These are phyloP conservation scores for Euphorbia schlechtendalii DNA, from an alignment of 441 rosid species.

Conservation along the genomic window DNA sequence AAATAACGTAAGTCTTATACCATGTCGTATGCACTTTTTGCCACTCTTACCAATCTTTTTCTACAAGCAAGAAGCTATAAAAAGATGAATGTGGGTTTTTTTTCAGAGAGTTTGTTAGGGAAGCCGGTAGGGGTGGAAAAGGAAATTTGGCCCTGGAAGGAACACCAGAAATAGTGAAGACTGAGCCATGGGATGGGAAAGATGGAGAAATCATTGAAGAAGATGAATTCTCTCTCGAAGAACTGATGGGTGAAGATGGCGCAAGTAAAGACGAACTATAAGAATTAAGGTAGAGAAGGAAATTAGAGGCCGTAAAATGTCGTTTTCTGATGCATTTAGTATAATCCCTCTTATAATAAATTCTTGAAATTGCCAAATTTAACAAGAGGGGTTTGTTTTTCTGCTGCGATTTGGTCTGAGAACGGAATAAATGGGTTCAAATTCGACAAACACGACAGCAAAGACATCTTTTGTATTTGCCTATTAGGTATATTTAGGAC, in stretches of 20 bases:
- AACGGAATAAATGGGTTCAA: no score
- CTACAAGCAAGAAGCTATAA: slow-evolving; percentile 3
- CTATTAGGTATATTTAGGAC: no score
- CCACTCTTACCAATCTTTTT: neutral
- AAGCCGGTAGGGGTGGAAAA: slow-evolving; percentile 88
- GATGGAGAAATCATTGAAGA: slow-evolving; percentile 83
- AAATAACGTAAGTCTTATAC: slow-evolving; percentile 52
- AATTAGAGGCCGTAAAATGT: neutral
- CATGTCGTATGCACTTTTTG: neutral
- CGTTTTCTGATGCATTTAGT: no score
- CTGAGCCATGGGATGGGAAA: slow-evolving; percentile 92
- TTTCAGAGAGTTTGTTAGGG: slow-evolving; percentile 83
- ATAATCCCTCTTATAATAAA: no score
- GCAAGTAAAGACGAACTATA: slow-evolving; percentile 27
- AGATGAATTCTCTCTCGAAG: slow-evolving; percentile 97
- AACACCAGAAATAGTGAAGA: slow-evolving; percentile 42
- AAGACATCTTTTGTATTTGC: no score
- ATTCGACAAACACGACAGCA: no score
- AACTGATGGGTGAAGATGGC: slow-evolving; percentile 74
- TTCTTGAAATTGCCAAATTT: no score
- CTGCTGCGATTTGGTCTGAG: no score
- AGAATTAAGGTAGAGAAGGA: neutral
- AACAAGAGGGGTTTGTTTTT: no score
- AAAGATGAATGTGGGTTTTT: neutral
- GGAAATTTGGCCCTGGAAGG: slow-evolving; percentile 77